Evolutionary conservation across 305 asterid genomes (phyloP).

Genomic region (Fraxinus dipetala): DNA sequence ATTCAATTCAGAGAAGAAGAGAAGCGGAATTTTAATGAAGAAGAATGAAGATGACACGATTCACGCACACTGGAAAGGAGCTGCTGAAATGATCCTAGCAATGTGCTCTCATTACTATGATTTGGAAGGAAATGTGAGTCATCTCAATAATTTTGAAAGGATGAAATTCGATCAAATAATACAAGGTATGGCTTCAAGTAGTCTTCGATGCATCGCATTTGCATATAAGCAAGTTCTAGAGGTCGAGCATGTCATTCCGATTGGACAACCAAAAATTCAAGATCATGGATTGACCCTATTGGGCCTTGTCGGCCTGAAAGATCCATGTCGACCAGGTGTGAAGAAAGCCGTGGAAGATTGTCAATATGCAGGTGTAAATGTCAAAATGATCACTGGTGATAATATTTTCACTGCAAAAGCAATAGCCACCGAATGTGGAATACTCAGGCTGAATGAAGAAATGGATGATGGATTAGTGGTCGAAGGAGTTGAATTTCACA

Average conservation of each 20-base stretch:
- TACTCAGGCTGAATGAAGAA: slow-evolving; percentile 19
- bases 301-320: slow-evolving; percentile 30
- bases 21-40: slow-evolving; percentile 29
- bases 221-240: slow-evolving; percentile 30
- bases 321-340: slow-evolving; percentile 37
- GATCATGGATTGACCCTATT: slow-evolving; percentile 24
- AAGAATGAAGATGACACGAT: slow-evolving; percentile 13
- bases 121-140: slow-evolving; percentile 21
- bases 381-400: slow-evolving; percentile 41
- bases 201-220: slow-evolving; percentile 52
- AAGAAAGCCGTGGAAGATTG: slow-evolving; percentile 33
- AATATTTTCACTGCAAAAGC: slow-evolving; percentile 34
- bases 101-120: slow-evolving; percentile 34
- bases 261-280: not conserved
- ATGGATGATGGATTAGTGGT: slow-evolving; percentile 21
- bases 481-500: slow-evolving; percentile 30
- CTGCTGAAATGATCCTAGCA: slow-evolving; percentile 40
- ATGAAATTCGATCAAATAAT: slow-evolving; percentile 24
- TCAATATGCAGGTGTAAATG: slow-evolving; percentile 30
- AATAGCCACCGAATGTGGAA: slow-evolving; percentile 38
- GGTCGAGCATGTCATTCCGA: not conserved
- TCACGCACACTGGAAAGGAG: slow-evolving; percentile 46
- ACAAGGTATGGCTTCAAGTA: slow-evolving; percentile 39
- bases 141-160: slow-evolving; percentile 21
- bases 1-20: slow-evolving; percentile 38